Percentiles rank a stretch among this genome's conserved stretches.
phyloP scores from a whole-genome alignment of 1,284 basidiomycete genomes.

The Neonothopanus nambi region DNA sequence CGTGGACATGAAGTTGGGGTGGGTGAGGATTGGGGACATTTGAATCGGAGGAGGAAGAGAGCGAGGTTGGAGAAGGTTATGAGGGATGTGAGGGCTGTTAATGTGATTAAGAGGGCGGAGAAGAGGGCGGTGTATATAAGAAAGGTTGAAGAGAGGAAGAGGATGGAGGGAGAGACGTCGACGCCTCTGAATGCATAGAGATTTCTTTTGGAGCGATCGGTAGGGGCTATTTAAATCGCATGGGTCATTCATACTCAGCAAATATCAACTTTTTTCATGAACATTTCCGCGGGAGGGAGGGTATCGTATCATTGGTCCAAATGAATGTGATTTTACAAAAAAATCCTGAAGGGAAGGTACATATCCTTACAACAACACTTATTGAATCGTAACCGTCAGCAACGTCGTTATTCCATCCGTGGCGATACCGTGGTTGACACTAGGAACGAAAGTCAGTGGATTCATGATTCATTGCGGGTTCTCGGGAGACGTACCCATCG shows the following conservation, averaged over 20 bases:
- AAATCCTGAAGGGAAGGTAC: not conserved
- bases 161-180: not conserved
- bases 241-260: no score
- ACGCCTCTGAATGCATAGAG: no score
- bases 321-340: no score
- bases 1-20: conserved; percentile 1
- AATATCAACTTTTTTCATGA: no score
- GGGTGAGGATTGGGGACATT: conserved; percentile 8
- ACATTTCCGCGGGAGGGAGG: no score
- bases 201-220: no score
- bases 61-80: conserved; percentile 5
- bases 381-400: conserved; percentile 12
- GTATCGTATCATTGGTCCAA: no score
- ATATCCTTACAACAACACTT: not conserved
- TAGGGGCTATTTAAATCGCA: no score
- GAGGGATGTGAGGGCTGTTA: not conserved
- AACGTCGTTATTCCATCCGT: conserved; percentile 14
- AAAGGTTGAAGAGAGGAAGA: not conserved
- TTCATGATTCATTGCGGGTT: no score
- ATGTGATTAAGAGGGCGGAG: not conserved
- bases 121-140: not conserved
- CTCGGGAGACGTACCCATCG: not conserved
- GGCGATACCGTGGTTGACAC: not conserved
- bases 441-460: no score
- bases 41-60: conserved; percentile 6